A percentile compares a stretch with the other conserved stretches of the same genome.
Evolutionary conservation across 2,329 filamentous ascomycete species (phyloP).

Genomic region (Calycina marina): DNA sequence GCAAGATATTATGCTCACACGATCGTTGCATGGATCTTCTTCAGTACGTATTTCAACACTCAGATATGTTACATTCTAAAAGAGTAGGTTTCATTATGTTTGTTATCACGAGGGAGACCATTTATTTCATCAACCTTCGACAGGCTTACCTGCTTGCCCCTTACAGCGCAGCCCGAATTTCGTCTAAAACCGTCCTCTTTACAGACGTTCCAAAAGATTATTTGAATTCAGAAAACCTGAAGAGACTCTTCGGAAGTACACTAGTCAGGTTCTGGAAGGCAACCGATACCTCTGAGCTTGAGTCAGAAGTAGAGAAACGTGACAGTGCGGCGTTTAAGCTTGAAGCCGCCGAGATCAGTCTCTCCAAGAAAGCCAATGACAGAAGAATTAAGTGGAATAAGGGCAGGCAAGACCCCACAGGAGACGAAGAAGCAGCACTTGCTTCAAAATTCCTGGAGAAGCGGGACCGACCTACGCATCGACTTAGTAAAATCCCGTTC

Average conservation of each 20-base stretch:
- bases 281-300: conserved; percentile 61
- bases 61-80: conserved; percentile 1
- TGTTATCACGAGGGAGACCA: conserved; percentile 71
- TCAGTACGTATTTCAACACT: conserved; percentile 22
- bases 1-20: conserved; percentile 68
- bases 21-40: conserved; percentile 69
- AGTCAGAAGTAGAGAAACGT: conserved; percentile 66
- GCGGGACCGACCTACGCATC: conserved; percentile 64
- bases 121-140: conserved; percentile 82
- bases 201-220: conserved; percentile 72
- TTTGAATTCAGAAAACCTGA: conserved; percentile 58
- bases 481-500: conserved; percentile 50
- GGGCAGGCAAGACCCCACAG: conserved; percentile 27
- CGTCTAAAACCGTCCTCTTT: conserved; percentile 79
- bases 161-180: conserved; percentile 68
- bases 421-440: conserved; percentile 45
- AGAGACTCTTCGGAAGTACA: conserved; percentile 63
- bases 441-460: conserved; percentile 56
- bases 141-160: conserved; percentile 83
- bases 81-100: conserved; percentile 62
- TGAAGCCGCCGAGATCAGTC: conserved; percentile 72
- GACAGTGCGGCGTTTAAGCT: conserved; percentile 69
- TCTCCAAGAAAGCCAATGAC: conserved; percentile 66
- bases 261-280: conserved; percentile 76
- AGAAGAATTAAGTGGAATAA: conserved; percentile 45